A percentile compares a stretch with the other conserved stretches of the same genome.
phyloP scores from a whole-genome alignment of 495 filamentous ascomycete genomes.

The Trichoderma erinaceum region DNA sequence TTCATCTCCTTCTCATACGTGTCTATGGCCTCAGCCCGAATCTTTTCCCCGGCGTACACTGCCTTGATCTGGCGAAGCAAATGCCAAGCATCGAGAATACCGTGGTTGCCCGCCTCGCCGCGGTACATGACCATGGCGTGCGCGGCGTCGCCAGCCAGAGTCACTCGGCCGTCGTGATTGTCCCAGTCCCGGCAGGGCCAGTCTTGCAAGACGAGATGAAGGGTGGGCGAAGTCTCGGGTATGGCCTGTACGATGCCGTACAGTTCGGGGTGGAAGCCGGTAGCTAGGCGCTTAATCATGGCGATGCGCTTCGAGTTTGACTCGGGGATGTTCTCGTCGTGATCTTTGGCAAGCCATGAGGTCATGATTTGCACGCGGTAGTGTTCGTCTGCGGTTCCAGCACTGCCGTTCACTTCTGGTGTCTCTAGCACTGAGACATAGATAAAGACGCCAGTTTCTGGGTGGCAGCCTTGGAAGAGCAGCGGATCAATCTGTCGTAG shows the following conservation, averaged over 20 bases:
- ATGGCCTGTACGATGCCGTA: constrained; percentile 1
- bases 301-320: neutral
- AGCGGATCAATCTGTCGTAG: constrained; percentile 48
- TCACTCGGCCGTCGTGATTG: constrained; percentile 40
- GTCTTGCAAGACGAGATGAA: constrained; percentile 12
- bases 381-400: constrained; percentile 26
- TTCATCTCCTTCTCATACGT: constrained; percentile 46
- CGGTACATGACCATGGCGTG: constrained; percentile 52
- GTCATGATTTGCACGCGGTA: constrained; percentile 22
- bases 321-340: neutral
- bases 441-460: constrained; percentile 46
- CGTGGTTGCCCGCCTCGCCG: constrained; percentile 46
- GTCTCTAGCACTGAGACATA: constrained; percentile 47
- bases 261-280: constrained; percentile 10
- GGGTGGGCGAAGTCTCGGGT: neutral
- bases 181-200: constrained; percentile 37
- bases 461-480: constrained; percentile 55
- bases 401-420: constrained; percentile 36
- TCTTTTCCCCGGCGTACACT: constrained; percentile 14
- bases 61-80: constrained; percentile 22
- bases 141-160: constrained; percentile 49
- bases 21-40: constrained; percentile 28
- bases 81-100: constrained; percentile 36
- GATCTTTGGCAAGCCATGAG: constrained; percentile 24
- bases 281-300: constrained; percentile 12